A percentile compares a stretch with the other conserved stretches of the same genome.
Conservation (phyloP, 225 moss, liverwort and hornwort genomes). For the Marchantia polymorpha region DNA sequence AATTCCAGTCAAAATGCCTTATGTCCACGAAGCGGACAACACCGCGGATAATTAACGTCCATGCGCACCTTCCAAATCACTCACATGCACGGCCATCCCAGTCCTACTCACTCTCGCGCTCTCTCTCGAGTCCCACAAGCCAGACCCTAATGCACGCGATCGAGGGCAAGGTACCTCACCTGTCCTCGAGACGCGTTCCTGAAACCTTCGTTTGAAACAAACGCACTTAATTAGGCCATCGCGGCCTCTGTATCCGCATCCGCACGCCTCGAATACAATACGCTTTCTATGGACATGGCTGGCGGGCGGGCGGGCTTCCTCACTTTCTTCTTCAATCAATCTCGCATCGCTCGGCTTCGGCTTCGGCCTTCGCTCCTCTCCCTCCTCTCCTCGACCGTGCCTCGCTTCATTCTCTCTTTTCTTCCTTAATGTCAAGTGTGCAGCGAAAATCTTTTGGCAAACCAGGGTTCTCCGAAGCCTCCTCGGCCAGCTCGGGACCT, state of each 20-base stretch:
- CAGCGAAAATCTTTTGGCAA: background rate
- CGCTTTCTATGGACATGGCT: background rate
- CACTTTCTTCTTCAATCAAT: background rate
- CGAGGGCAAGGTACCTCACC: slow-evolving; percentile 15
- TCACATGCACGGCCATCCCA: background rate
- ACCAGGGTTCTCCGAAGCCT: slow-evolving; percentile 5
- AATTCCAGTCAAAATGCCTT: background rate
- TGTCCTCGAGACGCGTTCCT: background rate
- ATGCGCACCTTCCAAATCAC: slow-evolving; percentile 4
- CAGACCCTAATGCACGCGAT: slow-evolving; percentile 20
- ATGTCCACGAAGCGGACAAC: background rate
- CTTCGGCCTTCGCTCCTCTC: slow-evolving; percentile 10
- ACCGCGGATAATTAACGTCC: slow-evolving; percentile 2
- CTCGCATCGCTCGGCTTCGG: background rate
- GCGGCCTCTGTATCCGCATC: slow-evolving; percentile 12
- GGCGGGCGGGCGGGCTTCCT: background rate
- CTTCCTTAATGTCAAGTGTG: background rate
- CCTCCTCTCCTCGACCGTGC: background rate
- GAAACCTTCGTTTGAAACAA: background rate
- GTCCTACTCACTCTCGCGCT: too few relatives aligned
- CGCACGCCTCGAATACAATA: background rate
- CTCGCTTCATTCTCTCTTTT: background rate
- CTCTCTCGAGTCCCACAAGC: background rate
- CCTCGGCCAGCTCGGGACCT: slow-evolving; percentile 6
- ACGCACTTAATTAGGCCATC: background rate